Conservation (phyloP, 2,329 filamentous ascomycete species). For the Fusarium miscanthi region DNA sequence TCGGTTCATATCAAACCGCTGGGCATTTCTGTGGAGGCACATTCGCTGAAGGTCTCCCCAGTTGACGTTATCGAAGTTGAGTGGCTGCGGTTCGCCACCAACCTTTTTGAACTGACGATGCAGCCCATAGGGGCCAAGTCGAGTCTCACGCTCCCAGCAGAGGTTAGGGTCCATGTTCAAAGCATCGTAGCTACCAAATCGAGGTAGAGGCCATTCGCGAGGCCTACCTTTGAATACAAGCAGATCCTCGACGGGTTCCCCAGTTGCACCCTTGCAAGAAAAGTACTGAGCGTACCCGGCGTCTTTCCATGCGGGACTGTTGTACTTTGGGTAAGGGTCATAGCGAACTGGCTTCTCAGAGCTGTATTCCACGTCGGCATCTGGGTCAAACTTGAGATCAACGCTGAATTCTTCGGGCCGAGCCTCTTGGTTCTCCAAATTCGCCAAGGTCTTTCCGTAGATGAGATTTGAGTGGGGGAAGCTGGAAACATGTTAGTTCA, state of each 20-base stretch:
- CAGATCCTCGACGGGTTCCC: slow-evolving; percentile 69
- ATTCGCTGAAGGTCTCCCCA: slow-evolving; percentile 78
- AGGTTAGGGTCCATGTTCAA: slow-evolving; percentile 71
- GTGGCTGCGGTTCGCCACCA: slow-evolving; percentile 49
- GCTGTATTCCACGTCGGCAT: slow-evolving; percentile 54
- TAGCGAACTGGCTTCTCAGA: slow-evolving; percentile 66
- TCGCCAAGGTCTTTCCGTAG: slow-evolving; percentile 67
- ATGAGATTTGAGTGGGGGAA: slow-evolving; percentile 61
- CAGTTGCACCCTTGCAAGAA: slow-evolving; percentile 73
- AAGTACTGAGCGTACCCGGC: slow-evolving; percentile 68
- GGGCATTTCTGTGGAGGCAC: slow-evolving; percentile 73
- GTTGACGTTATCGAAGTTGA: slow-evolving; percentile 72
- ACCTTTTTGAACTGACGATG: slow-evolving; percentile 60
- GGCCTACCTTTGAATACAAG: slow-evolving; percentile 72
- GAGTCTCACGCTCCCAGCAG: slow-evolving; percentile 75
- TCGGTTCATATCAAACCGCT: slow-evolving; percentile 65
- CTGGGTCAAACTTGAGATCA: slow-evolving; percentile 49
- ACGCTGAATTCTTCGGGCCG: slow-evolving; percentile 48
- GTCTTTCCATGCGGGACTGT: slow-evolving; percentile 68
- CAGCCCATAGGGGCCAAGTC: slow-evolving; percentile 75
- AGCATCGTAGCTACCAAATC: slow-evolving; percentile 71
- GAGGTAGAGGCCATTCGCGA: slow-evolving; percentile 66
- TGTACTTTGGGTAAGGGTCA: slow-evolving; percentile 78
- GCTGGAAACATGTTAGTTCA: slow-evolving; percentile 47
- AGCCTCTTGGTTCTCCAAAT: slow-evolving; percentile 56